These are phyloP conservation scores for Sarcodon aspratus DNA, from an alignment of 768 basidiomycete species.

Conservation along the genomic window DNA sequence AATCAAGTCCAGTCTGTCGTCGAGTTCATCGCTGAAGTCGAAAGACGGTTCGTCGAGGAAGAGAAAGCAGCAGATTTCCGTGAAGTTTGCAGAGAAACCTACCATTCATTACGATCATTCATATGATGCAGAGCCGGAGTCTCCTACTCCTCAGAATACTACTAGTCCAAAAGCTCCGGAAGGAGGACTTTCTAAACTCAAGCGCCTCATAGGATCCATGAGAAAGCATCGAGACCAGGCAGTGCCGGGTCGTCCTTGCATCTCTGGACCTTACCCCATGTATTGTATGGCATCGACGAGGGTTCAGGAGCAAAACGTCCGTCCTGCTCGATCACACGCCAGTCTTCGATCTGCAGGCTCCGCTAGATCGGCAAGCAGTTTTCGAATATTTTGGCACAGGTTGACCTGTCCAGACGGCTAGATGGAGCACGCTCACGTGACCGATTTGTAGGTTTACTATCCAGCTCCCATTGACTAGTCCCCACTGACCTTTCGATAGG, in stretches of 20 bases:
- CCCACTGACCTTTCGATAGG: not conserved
- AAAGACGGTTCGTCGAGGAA: constrained; percentile 12
- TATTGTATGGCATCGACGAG: constrained; percentile 9
- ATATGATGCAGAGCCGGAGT: constrained; percentile 8
- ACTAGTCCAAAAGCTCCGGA: not conserved
- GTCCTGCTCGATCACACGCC: constrained; percentile 14
- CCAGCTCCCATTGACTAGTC: not conserved
- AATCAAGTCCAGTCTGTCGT: constrained; percentile 47
- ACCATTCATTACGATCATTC: constrained; percentile 39
- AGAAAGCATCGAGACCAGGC: not conserved
- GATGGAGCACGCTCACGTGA: too few relatives aligned
- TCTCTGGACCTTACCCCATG: constrained; percentile 22
- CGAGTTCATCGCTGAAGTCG: constrained; percentile 33
- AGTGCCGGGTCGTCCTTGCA: constrained; percentile 13
- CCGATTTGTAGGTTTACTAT: not conserved
- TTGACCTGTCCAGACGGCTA: not conserved
- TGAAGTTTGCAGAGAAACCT: constrained; percentile 61
- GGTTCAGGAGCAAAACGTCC: constrained; percentile 6
- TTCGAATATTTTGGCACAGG: constrained; percentile 16
- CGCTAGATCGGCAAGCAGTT: constrained; percentile 12
- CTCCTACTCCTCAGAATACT: not conserved
- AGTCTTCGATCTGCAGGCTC: constrained; percentile 17
- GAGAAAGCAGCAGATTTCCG: constrained; percentile 31
- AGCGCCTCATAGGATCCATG: not conserved
- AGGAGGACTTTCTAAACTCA: not conserved